Evolutionary conservation across 2,329 filamentous ascomycete species (phyloP), one percentile per base, ranked within the genome.

Genomic region (Furcasterigmium furcatum): DNA sequence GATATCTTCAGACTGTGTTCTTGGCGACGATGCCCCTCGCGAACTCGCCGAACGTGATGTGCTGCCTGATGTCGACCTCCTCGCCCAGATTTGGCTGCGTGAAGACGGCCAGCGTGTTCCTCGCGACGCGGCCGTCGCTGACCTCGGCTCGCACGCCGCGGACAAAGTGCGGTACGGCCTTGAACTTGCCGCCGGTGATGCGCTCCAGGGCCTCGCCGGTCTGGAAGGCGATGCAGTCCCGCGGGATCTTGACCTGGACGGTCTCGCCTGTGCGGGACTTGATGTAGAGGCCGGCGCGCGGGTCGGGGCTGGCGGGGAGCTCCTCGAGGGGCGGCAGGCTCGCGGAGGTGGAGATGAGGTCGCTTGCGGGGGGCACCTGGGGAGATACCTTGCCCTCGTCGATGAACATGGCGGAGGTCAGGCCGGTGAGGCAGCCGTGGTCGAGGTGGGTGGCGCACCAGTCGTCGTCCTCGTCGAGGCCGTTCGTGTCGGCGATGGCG

Each of bases 391-490:
- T 61, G 27, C 65, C 67, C 68, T 97, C 92, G 60, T 97, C 90
- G 51, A 97, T 78, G 65, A 95, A 97, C 91, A 97, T 96, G 55
- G 92, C 91, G 3, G 87, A 92, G 1, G 94, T 99, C 27, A 99
- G 76, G 13, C 91, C 92, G 0, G 94, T 99, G 25, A 99, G 76
- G 62, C 92, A 97, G 36, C 94, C 91, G 58, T 96, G 91, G 65
- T 97, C 92, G 46, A 94, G 73, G 63, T 94, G 88, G 2, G 87
- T 90, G 4, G 91, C 88, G 65, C 92, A 99, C 94, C 94, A 99
- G 68, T 95, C 88, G 64, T 96, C 91, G 49, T 90, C 85, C 44
- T 72, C 72, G 34, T 18, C n/a, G 9, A 36, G 16, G 27, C 63
- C 66, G 34, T 65, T 64, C 9, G 63, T 60, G 13, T 58, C 68